A percentile compares a stretch with the other conserved stretches of the same genome.
Evolutionary conservation across 345 rosid species (phyloP).

Genomic region (Physaria fendleri): DNA sequence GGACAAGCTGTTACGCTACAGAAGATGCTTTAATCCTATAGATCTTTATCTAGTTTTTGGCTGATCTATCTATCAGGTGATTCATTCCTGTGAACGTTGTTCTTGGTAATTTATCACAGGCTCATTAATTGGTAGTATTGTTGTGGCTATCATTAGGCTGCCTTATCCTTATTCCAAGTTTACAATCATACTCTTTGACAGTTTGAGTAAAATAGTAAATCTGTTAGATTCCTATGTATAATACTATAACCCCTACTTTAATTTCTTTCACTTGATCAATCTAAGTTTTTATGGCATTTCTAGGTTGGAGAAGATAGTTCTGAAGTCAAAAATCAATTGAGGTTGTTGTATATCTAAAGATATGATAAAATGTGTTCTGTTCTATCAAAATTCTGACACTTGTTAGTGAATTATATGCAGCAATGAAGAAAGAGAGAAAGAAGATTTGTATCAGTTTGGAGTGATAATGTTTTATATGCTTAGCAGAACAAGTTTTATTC

Average conservation of each 20-base stretch:
- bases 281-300: background rate
- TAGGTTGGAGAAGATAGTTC: conserved; percentile 57
- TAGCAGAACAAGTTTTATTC: no score
- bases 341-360: conserved; percentile 12
- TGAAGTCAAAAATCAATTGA: conserved; percentile 10
- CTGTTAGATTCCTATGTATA: background rate
- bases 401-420: conserved; percentile 25
- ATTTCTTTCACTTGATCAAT: background rate
- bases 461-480: no score
- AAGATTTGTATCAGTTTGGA: conserved; percentile 84
- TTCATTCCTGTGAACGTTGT: conserved; percentile 89
- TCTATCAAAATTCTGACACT: background rate
- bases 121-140: conserved; percentile 61
- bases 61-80: conserved; percentile 60
- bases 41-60: background rate
- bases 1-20: conserved; percentile 84
- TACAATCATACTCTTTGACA: no score
- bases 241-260: background rate
- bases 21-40: conserved; percentile 53
- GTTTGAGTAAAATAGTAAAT: no score
- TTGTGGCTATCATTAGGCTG: conserved; percentile 61
- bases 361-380: background rate
- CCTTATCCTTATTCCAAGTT: no score
- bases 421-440: conserved; percentile 51
- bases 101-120: conserved; percentile 65